Evolutionary conservation across 768 basidiomycete genomes (phyloP), one percentile per base, ranked within the genome.

Genomic region (Serendipita sp.): DNA sequence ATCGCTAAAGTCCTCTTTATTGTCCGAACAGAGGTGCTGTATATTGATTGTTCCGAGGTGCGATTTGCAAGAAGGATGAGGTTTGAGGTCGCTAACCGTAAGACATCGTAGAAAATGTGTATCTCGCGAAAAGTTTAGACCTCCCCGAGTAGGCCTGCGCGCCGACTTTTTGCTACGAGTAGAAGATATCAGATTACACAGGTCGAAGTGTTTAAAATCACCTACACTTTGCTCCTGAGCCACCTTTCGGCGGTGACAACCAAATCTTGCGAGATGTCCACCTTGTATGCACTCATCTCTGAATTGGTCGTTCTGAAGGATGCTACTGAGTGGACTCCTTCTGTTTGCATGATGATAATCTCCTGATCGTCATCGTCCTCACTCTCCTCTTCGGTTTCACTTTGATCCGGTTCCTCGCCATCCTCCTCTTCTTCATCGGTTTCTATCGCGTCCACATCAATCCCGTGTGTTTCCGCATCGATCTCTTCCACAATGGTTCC

Each of bases 191-290:
- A 51, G 48, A 5, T 51, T n/a, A 32, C n/a, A 46, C 13, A 13
- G 45, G 18, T n/a, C n/a, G 48, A 18, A 32, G 30, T 18, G 48
- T 30, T 32, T 60, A 37, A 24, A 10, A 60, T 4, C 8, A 60
- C 56, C 35, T 60, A 60, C 56, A 60, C 56, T 60, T 60, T 60
- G 35, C 56, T 60, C 56, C 56, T 32, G 8, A 60, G 56, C 56
- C 56, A 60, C n/a, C 35, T 10, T 30, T 60, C 56, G 4, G 56
- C 56, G 37, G 56, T 60, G 56, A 60, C 35, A 37, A 60, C 35
- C 56, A 60, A 35, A 37, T 60, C 56, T 18, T 60, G 56, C 24
- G 37, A n/a, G n/a, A 38, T 32, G 37, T 60, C 56, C 4, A 60
- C 37, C 35, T 38, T 28, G 35, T 60, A 28, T 8, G 56, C 34